Percentiles rank a stretch among this genome's conserved stretches.
Evolutionary conservation across 2,329 filamentous ascomycete species (phyloP).

Genomic region (Diaporthe longicolla): DNA sequence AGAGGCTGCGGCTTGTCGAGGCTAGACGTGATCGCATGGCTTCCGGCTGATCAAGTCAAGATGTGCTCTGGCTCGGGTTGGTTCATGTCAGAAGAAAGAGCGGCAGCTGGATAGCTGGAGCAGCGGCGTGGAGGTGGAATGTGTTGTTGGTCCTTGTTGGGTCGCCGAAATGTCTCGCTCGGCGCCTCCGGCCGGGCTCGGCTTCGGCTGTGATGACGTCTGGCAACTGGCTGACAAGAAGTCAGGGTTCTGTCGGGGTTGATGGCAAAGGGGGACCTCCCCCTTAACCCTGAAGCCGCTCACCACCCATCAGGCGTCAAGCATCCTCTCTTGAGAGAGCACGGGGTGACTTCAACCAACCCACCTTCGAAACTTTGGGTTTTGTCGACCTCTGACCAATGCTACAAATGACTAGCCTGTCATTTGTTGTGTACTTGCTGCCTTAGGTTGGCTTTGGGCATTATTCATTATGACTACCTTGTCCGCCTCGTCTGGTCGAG

Average conservation of each 20-base stretch:
- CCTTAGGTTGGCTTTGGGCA: background rate
- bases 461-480: constrained; percentile 31
- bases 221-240: background rate
- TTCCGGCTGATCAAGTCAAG: background rate
- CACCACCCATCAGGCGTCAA: too few species aligned
- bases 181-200: constrained; percentile 27
- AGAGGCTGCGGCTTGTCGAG: constrained; percentile 22
- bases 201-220: constrained; percentile 27
- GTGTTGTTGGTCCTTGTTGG: background rate
- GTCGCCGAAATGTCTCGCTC: constrained; percentile 6
- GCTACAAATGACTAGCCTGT: background rate
- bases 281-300: background rate
- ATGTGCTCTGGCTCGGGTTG: too few species aligned
- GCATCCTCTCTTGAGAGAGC: too few species aligned
- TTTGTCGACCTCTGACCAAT: background rate
- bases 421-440: too few species aligned
- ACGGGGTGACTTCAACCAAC: too few species aligned
- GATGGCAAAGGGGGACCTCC: background rate
- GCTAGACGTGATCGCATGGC: background rate
- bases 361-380: background rate
- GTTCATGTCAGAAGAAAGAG: background rate
- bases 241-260: constrained; percentile 14
- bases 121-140: too few species aligned
- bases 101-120: too few species aligned
- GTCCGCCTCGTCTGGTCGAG: background rate